Evolutionary conservation across 768 basidiomycete species (phyloP).

Genomic region (Trametes coccinea): DNA sequence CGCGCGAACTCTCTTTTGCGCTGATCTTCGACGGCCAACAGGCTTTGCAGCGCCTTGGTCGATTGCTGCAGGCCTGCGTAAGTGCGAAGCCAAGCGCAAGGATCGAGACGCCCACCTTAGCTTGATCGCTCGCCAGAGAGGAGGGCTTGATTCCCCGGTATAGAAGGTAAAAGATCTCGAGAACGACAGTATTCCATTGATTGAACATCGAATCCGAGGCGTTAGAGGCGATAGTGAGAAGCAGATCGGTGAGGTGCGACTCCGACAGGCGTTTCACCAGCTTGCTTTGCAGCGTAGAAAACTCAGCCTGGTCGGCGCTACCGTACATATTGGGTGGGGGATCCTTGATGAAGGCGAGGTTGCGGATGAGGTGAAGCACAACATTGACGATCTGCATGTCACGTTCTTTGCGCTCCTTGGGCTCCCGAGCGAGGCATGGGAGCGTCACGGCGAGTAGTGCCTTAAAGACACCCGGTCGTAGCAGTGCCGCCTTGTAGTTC

Average conservation of each 20-base stretch:
- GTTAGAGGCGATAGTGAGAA: slow-evolving; percentile 86
- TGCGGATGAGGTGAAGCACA: slow-evolving; percentile 85
- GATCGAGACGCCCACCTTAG: slow-evolving; percentile 49
- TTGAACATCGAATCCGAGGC: slow-evolving; percentile 77
- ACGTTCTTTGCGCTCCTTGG: slow-evolving; percentile 69
- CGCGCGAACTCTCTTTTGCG: slow-evolving; percentile 55
- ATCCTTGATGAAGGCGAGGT: slow-evolving; percentile 94
- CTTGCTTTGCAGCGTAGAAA: slow-evolving; percentile 74
- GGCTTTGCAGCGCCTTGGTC: slow-evolving; percentile 62
- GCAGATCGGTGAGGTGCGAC: slow-evolving; percentile 70
- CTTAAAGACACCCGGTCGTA: slow-evolving; percentile 67
- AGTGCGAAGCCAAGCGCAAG: slow-evolving; percentile 3
- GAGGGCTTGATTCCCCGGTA: slow-evolving; percentile 77
- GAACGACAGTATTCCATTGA: slow-evolving; percentile 82
- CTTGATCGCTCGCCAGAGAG: slow-evolving; percentile 57
- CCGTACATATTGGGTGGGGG: slow-evolving; percentile 66
- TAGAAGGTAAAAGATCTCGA: slow-evolving; percentile 92
- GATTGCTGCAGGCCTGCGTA: slow-evolving; percentile 53
- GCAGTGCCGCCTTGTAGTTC: slow-evolving; percentile 82
- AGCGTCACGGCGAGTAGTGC: slow-evolving; percentile 75
- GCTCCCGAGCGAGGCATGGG: slow-evolving; percentile 71
- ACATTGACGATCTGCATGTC: slow-evolving; percentile 89
- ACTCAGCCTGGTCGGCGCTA: slow-evolving; percentile 79
- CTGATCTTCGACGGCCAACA: slow-evolving; percentile 77
- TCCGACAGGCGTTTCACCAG: slow-evolving; percentile 71